Evolutionary conservation across 2,329 filamentous ascomycete genomes (phyloP).

Genomic region (Phyllosticta citribraziliensis): DNA sequence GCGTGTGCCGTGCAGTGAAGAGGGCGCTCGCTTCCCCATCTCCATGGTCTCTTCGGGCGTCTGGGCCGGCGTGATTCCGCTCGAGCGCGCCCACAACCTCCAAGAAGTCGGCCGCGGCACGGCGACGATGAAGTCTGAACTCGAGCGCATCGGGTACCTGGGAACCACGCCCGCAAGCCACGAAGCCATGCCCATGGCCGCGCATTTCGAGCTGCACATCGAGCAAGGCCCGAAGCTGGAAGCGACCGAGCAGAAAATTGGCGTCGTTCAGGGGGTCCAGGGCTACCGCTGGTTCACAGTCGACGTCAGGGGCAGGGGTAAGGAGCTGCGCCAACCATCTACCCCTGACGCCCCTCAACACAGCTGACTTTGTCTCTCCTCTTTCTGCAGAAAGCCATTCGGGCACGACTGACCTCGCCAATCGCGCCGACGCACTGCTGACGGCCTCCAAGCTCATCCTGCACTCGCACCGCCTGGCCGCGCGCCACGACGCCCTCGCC

Average conservation of each 20-base stretch:
- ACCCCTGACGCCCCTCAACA: not conserved
- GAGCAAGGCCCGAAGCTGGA: constrained; percentile 75
- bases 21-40: constrained; percentile 69
- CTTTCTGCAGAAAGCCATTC: constrained; percentile 54
- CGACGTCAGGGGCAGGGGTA: constrained; percentile 47
- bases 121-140: constrained; percentile 56
- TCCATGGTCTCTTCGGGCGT: constrained; percentile 68
- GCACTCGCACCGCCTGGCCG: constrained; percentile 53
- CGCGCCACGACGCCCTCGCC: constrained; percentile 50
- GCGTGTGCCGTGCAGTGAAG: constrained; percentile 46
- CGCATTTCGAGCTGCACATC: constrained; percentile 77
- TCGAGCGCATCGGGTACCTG: constrained; percentile 63
- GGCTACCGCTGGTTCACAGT: constrained; percentile 67
- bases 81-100: constrained; percentile 52
- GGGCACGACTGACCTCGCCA: constrained; percentile 59
- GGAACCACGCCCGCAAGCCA: constrained; percentile 49
- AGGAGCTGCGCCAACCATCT: not conserved
- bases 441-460: constrained; percentile 59
- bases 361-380: not conserved
- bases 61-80: constrained; percentile 59
- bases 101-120: constrained; percentile 51
- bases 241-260: constrained; percentile 51
- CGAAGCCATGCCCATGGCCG: constrained; percentile 54
- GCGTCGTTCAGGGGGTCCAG: constrained; percentile 63
- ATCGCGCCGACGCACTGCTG: constrained; percentile 59